Base-by-base conservation (phyloP, 2,329 filamentous ascomycete species). In the Monosporascus sp. region DNA sequence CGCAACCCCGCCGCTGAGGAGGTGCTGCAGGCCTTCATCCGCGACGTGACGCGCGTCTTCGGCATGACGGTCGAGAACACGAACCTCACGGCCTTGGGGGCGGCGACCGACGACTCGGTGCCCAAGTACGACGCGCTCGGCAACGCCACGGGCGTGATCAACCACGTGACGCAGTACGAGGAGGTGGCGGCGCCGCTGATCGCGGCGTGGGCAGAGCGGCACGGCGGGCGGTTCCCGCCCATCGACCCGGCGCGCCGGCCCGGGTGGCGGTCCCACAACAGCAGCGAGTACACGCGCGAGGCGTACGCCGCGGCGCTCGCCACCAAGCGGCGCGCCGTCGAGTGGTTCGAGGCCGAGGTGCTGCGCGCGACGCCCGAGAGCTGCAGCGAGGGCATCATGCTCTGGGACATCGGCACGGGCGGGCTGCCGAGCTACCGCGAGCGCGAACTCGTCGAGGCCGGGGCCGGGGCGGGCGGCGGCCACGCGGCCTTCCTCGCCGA, bases 341-440 rank as follows among this genome's bases (percentile, higher is more conserved):
- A 70, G 50, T 72, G 68, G 66, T 73, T 73, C 57, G 70, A 74
- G 49, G 49, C 57, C 4, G 55, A 69, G 26, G 55, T 74, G 3
- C 69, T 74, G 49, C 70, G 64, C 59, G 63, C 59, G 45, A 72
- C 69, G 1, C 40, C 66, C 7, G 66, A 70, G 41, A 71, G 68
- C 2, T 75, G 73, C 54, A 73, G 71, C 6, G 71, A 74, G 49
- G 65, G 63, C 37, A 60, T 76, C 19, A 67, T 74, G 61, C 59
- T 75, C 22, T 72, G 71, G 57, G 73, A 75, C 56, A 71, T 74
- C 49, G 72, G 73, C 9, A 74, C 71, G 1, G 72, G 73, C 22
- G 73, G 71, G 0, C 50, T 71, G 19, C 71, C 72, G 2, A 70
- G 67, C 6, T 74, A 68, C 53, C 68, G 72, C 11, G 71, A 75